Conservation (phyloP, 345 rosid species). For the Ailanthus altissimus region DNA sequence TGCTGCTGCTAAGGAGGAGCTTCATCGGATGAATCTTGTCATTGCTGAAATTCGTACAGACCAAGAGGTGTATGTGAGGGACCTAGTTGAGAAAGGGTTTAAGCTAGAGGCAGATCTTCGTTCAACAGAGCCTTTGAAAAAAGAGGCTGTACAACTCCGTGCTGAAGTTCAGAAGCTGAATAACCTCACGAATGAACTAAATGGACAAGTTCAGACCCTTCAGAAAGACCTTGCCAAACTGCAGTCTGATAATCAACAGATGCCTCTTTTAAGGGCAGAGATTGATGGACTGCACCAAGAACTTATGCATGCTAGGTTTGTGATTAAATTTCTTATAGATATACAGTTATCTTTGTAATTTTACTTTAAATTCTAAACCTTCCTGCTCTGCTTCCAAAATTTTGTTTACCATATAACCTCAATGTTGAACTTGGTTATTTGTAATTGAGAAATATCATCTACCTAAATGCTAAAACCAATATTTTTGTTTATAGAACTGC, state of each 20-base stretch:
- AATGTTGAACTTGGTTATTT: constrained; percentile 7
- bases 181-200: constrained; percentile 64
- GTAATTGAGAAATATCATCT: constrained; percentile 1
- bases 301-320: constrained; percentile 86
- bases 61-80: constrained; percentile 66
- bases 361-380: neutral
- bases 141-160: constrained; percentile 64
- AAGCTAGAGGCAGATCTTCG: constrained; percentile 87
- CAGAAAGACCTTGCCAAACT: constrained; percentile 65
- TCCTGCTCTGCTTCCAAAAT: neutral
- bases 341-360: neutral
- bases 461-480: constrained; percentile 11
- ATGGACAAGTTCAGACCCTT: constrained; percentile 67
- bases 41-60: constrained; percentile 68
- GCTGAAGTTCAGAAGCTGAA: constrained; percentile 74
- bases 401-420: neutral
- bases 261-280: constrained; percentile 63
- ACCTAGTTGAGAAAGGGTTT: constrained; percentile 76
- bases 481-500: constrained; percentile 54
- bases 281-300: constrained; percentile 78
- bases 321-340: constrained; percentile 15
- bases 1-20: constrained; percentile 78
- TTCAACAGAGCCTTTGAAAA: constrained; percentile 76
- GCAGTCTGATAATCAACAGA: constrained; percentile 78
- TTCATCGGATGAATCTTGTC: constrained; percentile 72